Conservation (phyloP, 208 protist species). For the Crithidia mellificae region DNA sequence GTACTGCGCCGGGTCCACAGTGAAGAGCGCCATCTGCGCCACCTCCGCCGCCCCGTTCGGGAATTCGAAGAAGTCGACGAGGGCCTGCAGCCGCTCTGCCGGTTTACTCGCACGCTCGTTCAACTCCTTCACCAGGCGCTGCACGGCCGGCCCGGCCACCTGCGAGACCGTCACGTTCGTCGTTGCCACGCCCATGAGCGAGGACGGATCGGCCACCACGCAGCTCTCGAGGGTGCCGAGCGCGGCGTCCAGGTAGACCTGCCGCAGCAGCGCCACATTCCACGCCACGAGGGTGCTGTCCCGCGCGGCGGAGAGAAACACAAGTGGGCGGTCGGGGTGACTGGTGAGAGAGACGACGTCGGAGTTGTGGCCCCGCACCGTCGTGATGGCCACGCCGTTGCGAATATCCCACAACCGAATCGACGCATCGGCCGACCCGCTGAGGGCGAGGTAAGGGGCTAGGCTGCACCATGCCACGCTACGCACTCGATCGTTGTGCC, state of each 20-base stretch:
- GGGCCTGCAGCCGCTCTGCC: conserved; percentile 56
- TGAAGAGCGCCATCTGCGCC: conserved; percentile 46
- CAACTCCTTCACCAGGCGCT: conserved; percentile 60
- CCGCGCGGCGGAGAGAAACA: conserved; percentile 85
- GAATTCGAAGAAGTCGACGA: conserved; percentile 81
- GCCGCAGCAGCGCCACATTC: conserved; percentile 68
- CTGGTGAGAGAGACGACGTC: conserved; percentile 79
- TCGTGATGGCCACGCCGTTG: conserved; percentile 57
- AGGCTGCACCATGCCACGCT: conserved; percentile 83
- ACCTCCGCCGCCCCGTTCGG: conserved; percentile 73
- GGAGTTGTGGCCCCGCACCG: conserved; percentile 83
- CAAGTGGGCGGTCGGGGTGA: conserved; percentile 87
- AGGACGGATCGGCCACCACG: conserved; percentile 53
- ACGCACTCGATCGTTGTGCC: conserved; percentile 75
- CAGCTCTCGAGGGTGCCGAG: conserved; percentile 63
- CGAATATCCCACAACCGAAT: conserved; percentile 92
- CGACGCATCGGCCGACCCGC: conserved; percentile 76
- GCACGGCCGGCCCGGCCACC: conserved; percentile 54
- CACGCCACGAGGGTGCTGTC: conserved; percentile 91
- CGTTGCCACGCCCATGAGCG: conserved; percentile 51
- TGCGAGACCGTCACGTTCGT: conserved; percentile 38
- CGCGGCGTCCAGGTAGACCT: conserved; percentile 71
- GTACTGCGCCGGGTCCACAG: conserved; percentile 48
- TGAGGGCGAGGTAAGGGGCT: conserved; percentile 83
- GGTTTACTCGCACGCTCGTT: conserved; percentile 44